Percentiles rank a stretch among this genome's conserved stretches.
phyloP scores from a whole-genome alignment of 495 filamentous ascomycete genomes.

The Hypoxylon lienhwacheense region DNA sequence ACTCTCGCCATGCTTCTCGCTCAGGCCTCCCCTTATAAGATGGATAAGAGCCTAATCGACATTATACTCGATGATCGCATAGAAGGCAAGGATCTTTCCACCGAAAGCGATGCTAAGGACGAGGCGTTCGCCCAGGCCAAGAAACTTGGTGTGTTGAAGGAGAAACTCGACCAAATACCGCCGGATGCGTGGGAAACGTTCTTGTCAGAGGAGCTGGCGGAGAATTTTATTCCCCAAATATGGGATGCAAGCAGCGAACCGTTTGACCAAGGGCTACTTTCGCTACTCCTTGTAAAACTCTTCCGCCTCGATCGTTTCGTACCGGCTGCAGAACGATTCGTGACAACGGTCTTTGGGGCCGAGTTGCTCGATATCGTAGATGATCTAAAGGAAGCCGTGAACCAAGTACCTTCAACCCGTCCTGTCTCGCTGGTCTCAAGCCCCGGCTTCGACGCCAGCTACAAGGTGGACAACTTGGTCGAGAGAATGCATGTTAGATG shows the following conservation, averaged over 20 bases:
- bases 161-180: conserved; percentile 63
- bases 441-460: conserved; percentile 96
- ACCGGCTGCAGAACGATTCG: conserved; percentile 85
- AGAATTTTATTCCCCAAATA: conserved; percentile 77
- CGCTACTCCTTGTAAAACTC: conserved; percentile 85
- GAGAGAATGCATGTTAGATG: conserved; percentile 78
- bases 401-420: conserved; percentile 78
- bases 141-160: conserved; percentile 73
- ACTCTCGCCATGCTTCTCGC: conserved; percentile 95
- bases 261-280: conserved; percentile 77
- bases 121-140: conserved; percentile 69
- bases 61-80: conserved; percentile 77
- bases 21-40: conserved; percentile 88
- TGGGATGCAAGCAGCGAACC: conserved; percentile 68
- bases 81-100: conserved; percentile 77
- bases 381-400: conserved; percentile 81
- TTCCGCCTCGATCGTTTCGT: conserved; percentile 96
- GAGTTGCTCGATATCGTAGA: conserved; percentile 77
- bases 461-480: conserved; percentile 95
- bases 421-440: conserved; percentile 91
- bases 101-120: conserved; percentile 60
- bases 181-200: conserved; percentile 75
- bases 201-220: conserved; percentile 81
- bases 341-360: conserved; percentile 84
- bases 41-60: conserved; percentile 88